Evolutionary conservation across 169 alveolate genomes (phyloP), one percentile per base, ranked within the genome.

Genomic region (Plasmodium berghei): DNA sequence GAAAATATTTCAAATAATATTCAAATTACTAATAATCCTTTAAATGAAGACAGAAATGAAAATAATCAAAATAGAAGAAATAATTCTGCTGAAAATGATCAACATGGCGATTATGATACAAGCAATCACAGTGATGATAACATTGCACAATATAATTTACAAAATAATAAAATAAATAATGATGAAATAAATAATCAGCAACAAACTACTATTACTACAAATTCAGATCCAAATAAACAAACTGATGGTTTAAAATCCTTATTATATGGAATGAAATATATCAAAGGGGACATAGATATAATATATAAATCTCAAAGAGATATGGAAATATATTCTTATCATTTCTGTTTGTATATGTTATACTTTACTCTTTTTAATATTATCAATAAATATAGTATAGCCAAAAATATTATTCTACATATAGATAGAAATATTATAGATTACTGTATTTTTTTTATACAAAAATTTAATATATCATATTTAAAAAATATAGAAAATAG

Each of bases 391-490:
- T 86, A 69, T 26, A 86, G 69, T 5, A 70, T 86, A 58, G 91
- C 91, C 5, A 86, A 73, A 9, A 86, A 72, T 71, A 58, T 86
- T 48, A 86, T 86, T 59, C 66, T 86, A 28, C 86, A 86, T 55
- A 86, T 86, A 72, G 91, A 86, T 71, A 71, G 91, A 54, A 86
- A 86, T 28, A 86, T 86, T n/a, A 61, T 86, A 12, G 91, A 86
- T 59, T 86, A 86, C 34, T 86, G 91, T 54, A 70, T 86, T 59
- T 86, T 63, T 55, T 86, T 86, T 86, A 70, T 86, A 61, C 83
- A 86, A 72, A 86, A 71, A 66, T 70, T 69, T 86, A 86, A 86
- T 55, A 22, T 42, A n/a, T 45, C 91, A 1, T 71, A 86, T 58
- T 62, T 86, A 54, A 86, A 86, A 42, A 42, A 6, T 20, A 24